These are phyloP conservation scores for Exidia glandulosa DNA, from an alignment of 768 basidiomycete species.

Conservation along the genomic window DNA sequence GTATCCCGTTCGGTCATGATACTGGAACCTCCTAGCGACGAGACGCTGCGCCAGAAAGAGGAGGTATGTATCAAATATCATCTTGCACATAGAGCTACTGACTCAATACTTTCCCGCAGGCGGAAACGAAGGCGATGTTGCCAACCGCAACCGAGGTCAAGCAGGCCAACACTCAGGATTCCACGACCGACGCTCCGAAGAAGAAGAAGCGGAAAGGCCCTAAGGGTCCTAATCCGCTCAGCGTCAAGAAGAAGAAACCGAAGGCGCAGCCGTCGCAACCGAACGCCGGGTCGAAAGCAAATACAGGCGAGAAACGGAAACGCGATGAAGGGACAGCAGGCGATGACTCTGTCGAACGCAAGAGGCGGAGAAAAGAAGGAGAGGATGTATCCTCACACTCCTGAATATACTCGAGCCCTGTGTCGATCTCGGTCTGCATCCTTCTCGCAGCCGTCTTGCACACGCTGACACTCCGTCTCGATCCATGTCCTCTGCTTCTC, in stretches of 20 bases:
- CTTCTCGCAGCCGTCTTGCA: too few relatives aligned
- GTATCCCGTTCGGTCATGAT: constrained; percentile 89
- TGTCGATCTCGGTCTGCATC: too few relatives aligned
- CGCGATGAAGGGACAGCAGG: constrained; percentile 13
- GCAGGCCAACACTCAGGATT: constrained; percentile 22
- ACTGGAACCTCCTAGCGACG: constrained; percentile 78
- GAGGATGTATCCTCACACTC: not conserved
- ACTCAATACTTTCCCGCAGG: constrained; percentile 26
- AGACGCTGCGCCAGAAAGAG: constrained; percentile 60
- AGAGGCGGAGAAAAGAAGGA: not conserved
- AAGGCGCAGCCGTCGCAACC: constrained; percentile 8
- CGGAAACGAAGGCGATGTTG: constrained; percentile 50
- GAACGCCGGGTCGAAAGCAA: constrained; percentile 7
- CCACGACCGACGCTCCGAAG: constrained; percentile 23
- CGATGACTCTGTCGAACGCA: not conserved
- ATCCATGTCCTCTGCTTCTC: too few relatives aligned
- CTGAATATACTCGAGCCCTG: too few relatives aligned
- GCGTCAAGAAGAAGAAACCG: constrained; percentile 75
- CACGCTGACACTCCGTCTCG: too few relatives aligned
- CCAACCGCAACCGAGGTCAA: constrained; percentile 39
- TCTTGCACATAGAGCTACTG: constrained; percentile 1
- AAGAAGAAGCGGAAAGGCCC: constrained; percentile 56
- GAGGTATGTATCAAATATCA: constrained; percentile 26
- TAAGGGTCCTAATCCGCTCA: constrained; percentile 87
- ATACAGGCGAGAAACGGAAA: constrained; percentile 19